A percentile compares a stretch with the other conserved stretches of the same genome.
Evolutionary conservation across 1,139 yeast genomes (phyloP).

Genomic region (Meyerozyma athensensis): DNA sequence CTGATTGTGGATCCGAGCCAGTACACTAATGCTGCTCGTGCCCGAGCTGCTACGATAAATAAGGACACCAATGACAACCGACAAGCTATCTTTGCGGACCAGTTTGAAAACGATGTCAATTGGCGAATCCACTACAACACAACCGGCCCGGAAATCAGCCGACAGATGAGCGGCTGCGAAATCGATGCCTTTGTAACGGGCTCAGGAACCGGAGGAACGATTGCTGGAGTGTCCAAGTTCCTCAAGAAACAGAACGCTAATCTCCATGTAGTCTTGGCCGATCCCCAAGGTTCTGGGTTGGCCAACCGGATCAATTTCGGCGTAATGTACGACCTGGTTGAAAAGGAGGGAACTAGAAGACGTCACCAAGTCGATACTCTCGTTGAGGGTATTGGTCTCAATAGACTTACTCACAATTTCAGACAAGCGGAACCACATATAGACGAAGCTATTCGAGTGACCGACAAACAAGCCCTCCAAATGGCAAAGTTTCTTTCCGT

Average conservation of each 20-base stretch:
- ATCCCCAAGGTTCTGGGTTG: slow-evolving; percentile 94
- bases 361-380: slow-evolving; percentile 95
- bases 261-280: slow-evolving; percentile 63
- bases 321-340: slow-evolving; percentile 88
- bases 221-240: slow-evolving; percentile 77
- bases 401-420: slow-evolving; percentile 80
- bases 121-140: slow-evolving; percentile 80
- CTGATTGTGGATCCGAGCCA: slow-evolving; percentile 91
- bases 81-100: slow-evolving; percentile 85
- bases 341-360: slow-evolving; percentile 88
- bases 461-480: slow-evolving; percentile 72
- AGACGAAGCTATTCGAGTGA: slow-evolving; percentile 75
- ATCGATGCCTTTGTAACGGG: slow-evolving; percentile 82
- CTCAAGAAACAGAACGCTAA: slow-evolving; percentile 48
- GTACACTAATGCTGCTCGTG: slow-evolving; percentile 83
- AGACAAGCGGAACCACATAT: slow-evolving; percentile 62
- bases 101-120: slow-evolving; percentile 87
- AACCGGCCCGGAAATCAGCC: slow-evolving; percentile 88
- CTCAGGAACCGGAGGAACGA: slow-evolving; percentile 73
- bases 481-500: slow-evolving; percentile 85
- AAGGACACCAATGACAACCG: slow-evolving; percentile 31
- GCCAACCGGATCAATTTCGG: slow-evolving; percentile 81
- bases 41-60: slow-evolving; percentile 54
- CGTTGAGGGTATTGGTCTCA: slow-evolving; percentile 91
- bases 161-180: slow-evolving; percentile 52